Conservation (phyloP, 2,329 filamentous ascomycete genomes). For the Colletotrichum tofieldiae region DNA sequence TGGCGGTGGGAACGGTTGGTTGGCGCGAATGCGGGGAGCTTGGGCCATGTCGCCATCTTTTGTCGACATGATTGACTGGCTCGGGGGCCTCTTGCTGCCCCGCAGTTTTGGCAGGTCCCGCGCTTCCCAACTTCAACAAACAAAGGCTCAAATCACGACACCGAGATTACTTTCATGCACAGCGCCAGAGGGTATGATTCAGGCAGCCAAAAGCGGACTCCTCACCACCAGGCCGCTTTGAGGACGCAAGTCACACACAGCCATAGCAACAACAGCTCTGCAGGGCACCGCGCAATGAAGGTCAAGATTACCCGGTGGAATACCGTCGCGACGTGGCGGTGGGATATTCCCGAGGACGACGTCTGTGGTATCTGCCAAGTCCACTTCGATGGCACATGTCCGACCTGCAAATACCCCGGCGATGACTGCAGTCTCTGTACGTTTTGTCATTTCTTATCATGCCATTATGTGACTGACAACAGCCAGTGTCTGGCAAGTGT, state of each 20-base stretch:
- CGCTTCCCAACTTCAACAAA: conserved; percentile 37
- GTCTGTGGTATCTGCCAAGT: conserved; percentile 99
- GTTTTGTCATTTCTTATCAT: conserved; percentile 51
- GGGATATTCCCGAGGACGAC: conserved; percentile 97
- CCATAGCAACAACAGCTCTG: background rate
- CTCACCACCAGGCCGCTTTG: background rate
- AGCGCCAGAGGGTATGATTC: background rate
- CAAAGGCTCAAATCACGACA: conserved; percentile 22
- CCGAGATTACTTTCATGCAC: conserved; percentile 17
- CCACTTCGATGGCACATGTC: conserved; percentile 97
- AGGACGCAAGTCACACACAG: background rate
- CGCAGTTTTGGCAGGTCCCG: conserved; percentile 2
- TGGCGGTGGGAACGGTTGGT: conserved; percentile 28
- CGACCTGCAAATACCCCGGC: conserved; percentile 97
- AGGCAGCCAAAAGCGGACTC: background rate
- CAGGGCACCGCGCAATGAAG: conserved; percentile 76
- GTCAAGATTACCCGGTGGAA: conserved; percentile 95
- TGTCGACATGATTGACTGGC: conserved; percentile 35
- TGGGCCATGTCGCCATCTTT: conserved; percentile 45
- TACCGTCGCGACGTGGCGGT: conserved; percentile 95
- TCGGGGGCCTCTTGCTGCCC: conserved; percentile 4
- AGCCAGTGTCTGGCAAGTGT: conserved; percentile 91
- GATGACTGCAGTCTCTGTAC: conserved; percentile 93
- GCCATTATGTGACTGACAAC: background rate
- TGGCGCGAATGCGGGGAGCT: conserved; percentile 46